Conservation (phyloP, 1,284 basidiomycete genomes). For the Flammula alnicola region DNA sequence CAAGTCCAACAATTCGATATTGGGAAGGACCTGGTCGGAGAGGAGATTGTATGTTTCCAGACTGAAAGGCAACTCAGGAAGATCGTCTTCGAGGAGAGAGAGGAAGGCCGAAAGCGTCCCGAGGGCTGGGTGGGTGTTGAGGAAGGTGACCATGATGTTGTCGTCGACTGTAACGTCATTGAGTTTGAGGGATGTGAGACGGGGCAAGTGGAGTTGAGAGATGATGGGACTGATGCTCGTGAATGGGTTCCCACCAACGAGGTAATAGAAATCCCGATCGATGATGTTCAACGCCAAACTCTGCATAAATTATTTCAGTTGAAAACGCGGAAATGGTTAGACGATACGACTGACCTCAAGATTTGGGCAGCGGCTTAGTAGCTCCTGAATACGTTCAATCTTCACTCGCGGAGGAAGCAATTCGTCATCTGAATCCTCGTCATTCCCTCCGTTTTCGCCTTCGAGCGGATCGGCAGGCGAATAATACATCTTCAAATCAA, state of each 20-base stretch:
- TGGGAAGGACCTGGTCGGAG: constrained; percentile 9
- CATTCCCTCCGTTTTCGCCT: constrained; percentile 1
- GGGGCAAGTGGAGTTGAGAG: constrained; percentile 9
- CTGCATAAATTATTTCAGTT: constrained; percentile 5
- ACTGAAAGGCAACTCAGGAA: constrained; percentile 10
- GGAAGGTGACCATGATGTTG: constrained; percentile 17
- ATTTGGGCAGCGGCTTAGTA: constrained; percentile 19
- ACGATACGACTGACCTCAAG: constrained; percentile 17
- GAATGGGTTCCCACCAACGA: constrained; percentile 17
- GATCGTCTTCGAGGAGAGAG: constrained; percentile 6
- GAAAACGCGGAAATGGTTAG: neutral
- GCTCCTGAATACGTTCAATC: constrained; percentile 13
- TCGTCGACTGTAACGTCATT: constrained; percentile 16
- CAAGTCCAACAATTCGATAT: constrained; percentile 5
- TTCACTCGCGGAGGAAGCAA: constrained; percentile 13
- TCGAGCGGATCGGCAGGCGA: constrained; percentile 7
- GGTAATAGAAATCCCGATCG: constrained; percentile 14
- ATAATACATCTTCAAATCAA: constrained; percentile 22
- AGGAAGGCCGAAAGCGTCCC: constrained; percentile 10
- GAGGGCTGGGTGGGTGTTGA: constrained; percentile 16
- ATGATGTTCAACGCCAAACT: constrained; percentile 14
- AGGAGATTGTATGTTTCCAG: constrained; percentile 2
- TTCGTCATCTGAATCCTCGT: constrained; percentile 10
- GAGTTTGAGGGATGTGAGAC: constrained; percentile 14
- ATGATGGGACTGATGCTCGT: constrained; percentile 20